Conservation (phyloP, 306 rosid species). For the Vigna radiata region DNA sequence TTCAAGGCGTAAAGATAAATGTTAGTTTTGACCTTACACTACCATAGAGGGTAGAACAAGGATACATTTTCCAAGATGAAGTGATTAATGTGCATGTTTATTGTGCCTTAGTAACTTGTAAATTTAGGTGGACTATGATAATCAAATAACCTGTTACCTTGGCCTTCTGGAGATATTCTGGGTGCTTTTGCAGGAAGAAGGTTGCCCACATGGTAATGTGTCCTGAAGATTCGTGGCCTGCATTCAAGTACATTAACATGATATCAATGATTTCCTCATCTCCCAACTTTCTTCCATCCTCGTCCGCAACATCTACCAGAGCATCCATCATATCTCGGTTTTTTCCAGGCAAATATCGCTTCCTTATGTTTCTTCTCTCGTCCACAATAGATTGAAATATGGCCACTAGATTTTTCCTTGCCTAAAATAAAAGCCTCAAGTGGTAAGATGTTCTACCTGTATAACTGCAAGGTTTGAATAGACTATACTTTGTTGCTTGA, state of each 20-base stretch:
- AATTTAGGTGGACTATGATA: slow-evolving; percentile 6
- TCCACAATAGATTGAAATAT: slow-evolving; percentile 70
- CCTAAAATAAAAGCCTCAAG: slow-evolving; percentile 51
- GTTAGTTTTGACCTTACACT: not conserved
- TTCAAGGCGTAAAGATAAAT: slow-evolving; percentile 7
- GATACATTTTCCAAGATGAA: not conserved
- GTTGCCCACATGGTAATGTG: slow-evolving; percentile 91
- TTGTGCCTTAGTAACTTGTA: not conserved
- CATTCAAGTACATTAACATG: slow-evolving; percentile 89
- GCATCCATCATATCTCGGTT: slow-evolving; percentile 89
- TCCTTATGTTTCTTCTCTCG: slow-evolving; percentile 57
- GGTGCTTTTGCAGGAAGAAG: slow-evolving; percentile 61
- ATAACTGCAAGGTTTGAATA: not conserved
- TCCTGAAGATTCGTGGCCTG: slow-evolving; percentile 96
- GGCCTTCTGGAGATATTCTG: slow-evolving; percentile 67
- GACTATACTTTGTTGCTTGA: slow-evolving; percentile 4
- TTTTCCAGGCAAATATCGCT: slow-evolving; percentile 15
- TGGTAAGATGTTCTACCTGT: slow-evolving; percentile 1
- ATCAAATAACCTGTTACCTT: slow-evolving; percentile 56
- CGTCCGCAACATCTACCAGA: slow-evolving; percentile 79
- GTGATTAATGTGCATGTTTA: not conserved
- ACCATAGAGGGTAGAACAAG: not conserved
- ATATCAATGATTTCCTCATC: slow-evolving; percentile 81
- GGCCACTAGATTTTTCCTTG: slow-evolving; percentile 71
- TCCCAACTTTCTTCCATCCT: slow-evolving; percentile 65